These are phyloP conservation scores for Nemania sp. DNA, from an alignment of 2,329 filamentous ascomycete genomes.

Conservation along the genomic window DNA sequence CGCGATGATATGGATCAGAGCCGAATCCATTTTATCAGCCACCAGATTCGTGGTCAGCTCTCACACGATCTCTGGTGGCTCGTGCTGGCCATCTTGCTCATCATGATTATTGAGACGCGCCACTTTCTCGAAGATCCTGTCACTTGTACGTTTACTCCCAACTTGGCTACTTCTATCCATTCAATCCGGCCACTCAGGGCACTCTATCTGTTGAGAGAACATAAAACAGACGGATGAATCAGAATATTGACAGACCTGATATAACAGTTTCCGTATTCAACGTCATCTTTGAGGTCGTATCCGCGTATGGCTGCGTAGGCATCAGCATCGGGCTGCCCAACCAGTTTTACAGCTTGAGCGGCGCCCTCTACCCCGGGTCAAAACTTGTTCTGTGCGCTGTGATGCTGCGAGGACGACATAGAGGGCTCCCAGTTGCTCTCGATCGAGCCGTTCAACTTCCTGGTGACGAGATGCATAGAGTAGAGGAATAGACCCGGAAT, in stretches of 20 bases:
- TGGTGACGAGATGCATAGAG: slow-evolving; percentile 42
- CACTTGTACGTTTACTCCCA: slow-evolving; percentile 38
- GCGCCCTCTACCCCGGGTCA: slow-evolving; percentile 55
- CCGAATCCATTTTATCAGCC: slow-evolving; percentile 54
- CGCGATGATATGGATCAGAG: slow-evolving; percentile 37
- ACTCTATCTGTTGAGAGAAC: neutral
- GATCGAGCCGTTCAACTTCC: slow-evolving; percentile 55
- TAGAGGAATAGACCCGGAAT: slow-evolving; percentile 51
- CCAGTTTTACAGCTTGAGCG: slow-evolving; percentile 57
- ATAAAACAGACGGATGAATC: too few relatives aligned
- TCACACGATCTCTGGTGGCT: slow-evolving; percentile 69
- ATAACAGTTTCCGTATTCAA: slow-evolving; percentile 56
- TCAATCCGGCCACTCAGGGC: neutral
- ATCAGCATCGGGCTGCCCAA: slow-evolving; percentile 58
- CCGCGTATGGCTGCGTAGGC: slow-evolving; percentile 62
- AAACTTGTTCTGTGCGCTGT: slow-evolving; percentile 62
- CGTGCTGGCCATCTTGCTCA: slow-evolving; percentile 61
- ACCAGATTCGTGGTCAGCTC: slow-evolving; percentile 62
- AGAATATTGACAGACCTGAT: neutral
- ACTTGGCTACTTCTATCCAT: too few relatives aligned
- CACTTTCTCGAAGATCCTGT: slow-evolving; percentile 56
- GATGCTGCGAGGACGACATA: slow-evolving; percentile 58
- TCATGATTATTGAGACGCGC: slow-evolving; percentile 60
- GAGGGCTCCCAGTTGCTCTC: slow-evolving; percentile 57
- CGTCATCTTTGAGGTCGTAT: slow-evolving; percentile 58